Conservation (phyloP, 345 rosid genomes). For the Bretschneidera sinensis region DNA sequence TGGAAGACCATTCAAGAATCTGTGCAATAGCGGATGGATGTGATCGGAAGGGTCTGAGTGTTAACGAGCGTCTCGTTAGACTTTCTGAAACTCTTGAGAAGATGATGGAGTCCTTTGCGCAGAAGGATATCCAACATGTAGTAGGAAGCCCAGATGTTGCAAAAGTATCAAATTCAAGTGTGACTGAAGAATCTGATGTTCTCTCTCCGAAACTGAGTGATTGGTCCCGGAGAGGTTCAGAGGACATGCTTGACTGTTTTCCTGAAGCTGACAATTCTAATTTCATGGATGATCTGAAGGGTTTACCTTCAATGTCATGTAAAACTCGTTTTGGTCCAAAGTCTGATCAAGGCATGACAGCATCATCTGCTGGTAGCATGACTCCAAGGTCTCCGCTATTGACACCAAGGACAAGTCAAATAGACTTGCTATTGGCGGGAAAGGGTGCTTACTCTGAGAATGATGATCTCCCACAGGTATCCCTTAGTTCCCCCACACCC, state of each 20-base stretch:
- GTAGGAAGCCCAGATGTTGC: constrained; percentile 86
- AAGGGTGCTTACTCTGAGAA: constrained; percentile 78
- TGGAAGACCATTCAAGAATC: constrained; percentile 93
- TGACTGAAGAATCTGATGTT: constrained; percentile 81
- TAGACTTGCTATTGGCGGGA: constrained; percentile 79
- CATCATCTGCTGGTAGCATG: constrained; percentile 98
- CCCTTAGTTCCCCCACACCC: constrained; percentile 9
- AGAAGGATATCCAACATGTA: constrained; percentile 64
- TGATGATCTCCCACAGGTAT: constrained; percentile 88
- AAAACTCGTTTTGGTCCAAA: constrained; percentile 93
- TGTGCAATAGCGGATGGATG: constrained; percentile 96
- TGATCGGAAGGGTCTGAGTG: constrained; percentile 80
- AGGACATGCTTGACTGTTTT: constrained; percentile 97
- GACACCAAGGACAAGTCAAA: constrained; percentile 88
- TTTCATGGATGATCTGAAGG: constrained; percentile 89
- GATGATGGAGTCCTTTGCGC: constrained; percentile 66
- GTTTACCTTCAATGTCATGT: constrained; percentile 90
- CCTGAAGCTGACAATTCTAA: constrained; percentile 77
- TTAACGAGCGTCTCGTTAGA: constrained; percentile 80
- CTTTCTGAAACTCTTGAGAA: constrained; percentile 90
- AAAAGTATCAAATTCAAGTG: constrained; percentile 85
- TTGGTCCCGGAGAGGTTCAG: constrained; percentile 95
- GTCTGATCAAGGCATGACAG: constrained; percentile 97
- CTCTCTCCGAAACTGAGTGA: constrained; percentile 94
- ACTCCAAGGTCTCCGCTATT: constrained; percentile 95